Base-by-base conservation (phyloP, 129 eudicot species). In the Oenanthe sinensis region DNA sequence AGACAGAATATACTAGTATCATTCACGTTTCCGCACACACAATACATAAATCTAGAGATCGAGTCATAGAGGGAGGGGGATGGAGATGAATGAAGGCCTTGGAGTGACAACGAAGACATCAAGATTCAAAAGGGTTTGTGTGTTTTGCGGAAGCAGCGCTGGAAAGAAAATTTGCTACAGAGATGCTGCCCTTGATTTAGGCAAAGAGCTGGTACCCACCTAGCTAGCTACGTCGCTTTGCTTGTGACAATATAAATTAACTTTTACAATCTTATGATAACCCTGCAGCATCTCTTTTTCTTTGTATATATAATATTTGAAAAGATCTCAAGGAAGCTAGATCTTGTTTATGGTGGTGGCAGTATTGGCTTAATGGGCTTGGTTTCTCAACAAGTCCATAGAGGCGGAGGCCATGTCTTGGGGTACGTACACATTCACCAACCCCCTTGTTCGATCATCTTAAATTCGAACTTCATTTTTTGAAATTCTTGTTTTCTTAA, bases 311-410 rank as follows among this genome's bases (percentile, higher is more conserved):
- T 44, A 44, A 44, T 8, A 44, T 44, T 6, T 44, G 11, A 44
- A 44, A 86, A 90, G 96, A 92, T 90, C 47, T 81, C 87, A 79
- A 90, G 85, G 77, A 88, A 80, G 15, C 42, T 88, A 69, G 85
- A 83, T 75, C 91, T 90, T 82, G 96, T 90, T 60, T 90, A 90
- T 81, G 96, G 96, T 20, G 96, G 96, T 26, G 96, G 92, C 0
- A 88, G 92, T 78, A 39, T 87, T 74, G 96, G 96, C 8, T 76
- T 90, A 43, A 90, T 90, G 92, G 96, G 96, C 11, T 68, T 90
- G 77, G 86, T 90, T 74, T 83, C 96, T 70, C 86, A 83, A 58
- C 88, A 79, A 36, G 96, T 90, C 52, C 92, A 90, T 79, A 76
- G 76, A 47, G 90, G 92, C 20, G 96, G 96, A 75, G 84, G 89